Conservation (phyloP, 1,139 yeast species). For the Lodderomyces pseudojiufengensis region DNA sequence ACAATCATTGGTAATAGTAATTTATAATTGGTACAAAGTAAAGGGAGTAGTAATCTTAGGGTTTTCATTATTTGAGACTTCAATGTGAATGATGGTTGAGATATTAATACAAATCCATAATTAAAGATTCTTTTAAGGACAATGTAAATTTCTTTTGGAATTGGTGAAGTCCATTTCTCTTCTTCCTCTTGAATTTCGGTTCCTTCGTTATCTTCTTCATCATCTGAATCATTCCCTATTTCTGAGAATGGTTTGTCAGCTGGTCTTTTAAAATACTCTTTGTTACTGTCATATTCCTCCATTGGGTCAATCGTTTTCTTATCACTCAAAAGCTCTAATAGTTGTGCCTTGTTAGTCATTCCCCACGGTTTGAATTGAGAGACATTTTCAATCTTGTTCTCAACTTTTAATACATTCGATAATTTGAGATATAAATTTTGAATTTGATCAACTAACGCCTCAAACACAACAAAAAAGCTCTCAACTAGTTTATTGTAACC, state of each 20-base stretch:
- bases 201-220: slow-evolving; percentile 33
- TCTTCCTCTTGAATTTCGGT: slow-evolving; percentile 21
- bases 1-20: slow-evolving; percentile 67
- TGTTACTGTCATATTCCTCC: slow-evolving; percentile 26
- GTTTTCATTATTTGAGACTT: slow-evolving; percentile 55
- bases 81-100: slow-evolving; percentile 61
- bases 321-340: slow-evolving; percentile 38
- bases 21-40: slow-evolving; percentile 58
- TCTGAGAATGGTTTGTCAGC: slow-evolving; percentile 36
- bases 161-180: slow-evolving; percentile 56
- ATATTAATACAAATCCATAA: slow-evolving; percentile 67
- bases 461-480: slow-evolving; percentile 72
- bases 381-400: slow-evolving; percentile 8
- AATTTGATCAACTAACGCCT: slow-evolving; percentile 58
- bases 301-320: slow-evolving; percentile 26
- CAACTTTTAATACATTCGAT: slow-evolving; percentile 4
- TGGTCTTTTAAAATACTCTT: slow-evolving; percentile 33
- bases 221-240: slow-evolving; percentile 43
- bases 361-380: slow-evolving; percentile 55
- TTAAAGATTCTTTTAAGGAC: slow-evolving; percentile 58
- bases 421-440: slow-evolving; percentile 31
- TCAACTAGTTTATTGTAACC: slow-evolving; percentile 71
- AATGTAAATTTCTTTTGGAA: slow-evolving; percentile 57
- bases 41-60: slow-evolving; percentile 48
- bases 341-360: slow-evolving; percentile 34